A percentile compares a stretch with the other conserved stretches of the same genome.
Evolutionary conservation across 192 early-diverging fungal species (phyloP).

Genomic region (Thamnidium elegans): DNA sequence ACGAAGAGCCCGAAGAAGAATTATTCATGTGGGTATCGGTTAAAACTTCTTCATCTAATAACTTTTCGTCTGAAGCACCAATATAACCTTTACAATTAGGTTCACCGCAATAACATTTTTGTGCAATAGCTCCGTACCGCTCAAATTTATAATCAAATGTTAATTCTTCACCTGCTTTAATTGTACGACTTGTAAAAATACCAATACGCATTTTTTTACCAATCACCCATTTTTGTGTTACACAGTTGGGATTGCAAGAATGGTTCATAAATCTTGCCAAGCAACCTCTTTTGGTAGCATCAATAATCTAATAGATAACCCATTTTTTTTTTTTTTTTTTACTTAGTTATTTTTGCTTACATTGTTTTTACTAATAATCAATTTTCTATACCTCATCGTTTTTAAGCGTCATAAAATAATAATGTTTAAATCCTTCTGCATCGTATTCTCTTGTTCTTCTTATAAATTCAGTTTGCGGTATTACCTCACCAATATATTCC

Average conservation of each 20-base stretch:
- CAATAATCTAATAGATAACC: conserved; percentile 67
- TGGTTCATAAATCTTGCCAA: conserved; percentile 97
- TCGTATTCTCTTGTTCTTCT: conserved; percentile 82
- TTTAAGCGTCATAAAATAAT: conserved; percentile 97
- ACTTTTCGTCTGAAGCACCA: conserved; percentile 65
- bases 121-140: conserved; percentile 84
- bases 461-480: conserved; percentile 73
- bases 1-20: background rate
- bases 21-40: conserved; percentile 28
- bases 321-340: background rate
- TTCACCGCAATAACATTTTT: conserved; percentile 91
- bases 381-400: conserved; percentile 65
- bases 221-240: conserved; percentile 96
- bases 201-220: conserved; percentile 87
- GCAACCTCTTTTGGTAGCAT: conserved; percentile 90
- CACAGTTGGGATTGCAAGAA: conserved; percentile 93
- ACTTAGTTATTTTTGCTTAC: background rate
- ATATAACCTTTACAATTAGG: conserved; percentile 86
- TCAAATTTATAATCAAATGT: conserved; percentile 99
- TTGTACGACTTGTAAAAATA: conserved; percentile 80
- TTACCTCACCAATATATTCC: conserved; percentile 96
- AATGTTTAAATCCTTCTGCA: conserved; percentile 78
- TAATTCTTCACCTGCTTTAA: conserved; percentile 80
- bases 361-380: background rate
- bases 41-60: conserved; percentile 34